phyloP scores from a whole-genome alignment of 768 basidiomycete species.

The Lyophyllum atratum region DNA sequence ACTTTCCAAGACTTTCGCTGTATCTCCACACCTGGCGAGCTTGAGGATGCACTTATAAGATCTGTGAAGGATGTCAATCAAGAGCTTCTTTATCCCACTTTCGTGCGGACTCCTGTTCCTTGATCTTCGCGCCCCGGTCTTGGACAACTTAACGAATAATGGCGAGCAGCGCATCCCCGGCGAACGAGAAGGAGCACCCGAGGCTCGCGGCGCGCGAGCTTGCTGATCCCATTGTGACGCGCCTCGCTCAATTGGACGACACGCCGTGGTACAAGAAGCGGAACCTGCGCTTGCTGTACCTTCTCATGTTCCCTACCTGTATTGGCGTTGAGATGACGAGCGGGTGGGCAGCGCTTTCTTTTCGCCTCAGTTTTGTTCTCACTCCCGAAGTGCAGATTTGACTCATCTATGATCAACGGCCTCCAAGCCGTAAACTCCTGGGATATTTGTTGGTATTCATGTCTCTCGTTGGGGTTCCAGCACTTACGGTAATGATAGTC shows the following conservation, averaged over 20 bases:
- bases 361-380: background rate
- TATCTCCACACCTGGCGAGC: background rate
- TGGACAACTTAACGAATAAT: conserved; percentile 8
- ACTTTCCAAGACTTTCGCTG: background rate
- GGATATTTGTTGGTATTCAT: conserved; percentile 45
- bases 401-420: conserved; percentile 65
- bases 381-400: conserved; percentile 38
- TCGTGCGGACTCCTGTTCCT: background rate
- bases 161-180: background rate
- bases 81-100: conserved; percentile 1
- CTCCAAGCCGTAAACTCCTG: conserved; percentile 60
- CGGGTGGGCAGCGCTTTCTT: conserved; percentile 38
- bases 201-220: conserved; percentile 6
- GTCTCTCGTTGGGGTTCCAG: background rate
- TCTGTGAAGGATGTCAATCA: background rate
- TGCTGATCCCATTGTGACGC: conserved; percentile 37
- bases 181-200: conserved; percentile 7
- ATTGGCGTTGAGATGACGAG: conserved; percentile 66
- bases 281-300: conserved; percentile 56
- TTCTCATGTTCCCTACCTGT: conserved; percentile 60
- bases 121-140: background rate
- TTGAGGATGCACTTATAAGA: background rate
- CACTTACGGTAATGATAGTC: conserved; percentile 32
- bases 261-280: conserved; percentile 65
- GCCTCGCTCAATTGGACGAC: conserved; percentile 49